Evolutionary conservation across 2,329 filamentous ascomycete species (phyloP), one percentile per base, ranked within the genome.

Genomic region (Pyrenochaeta sp.): DNA sequence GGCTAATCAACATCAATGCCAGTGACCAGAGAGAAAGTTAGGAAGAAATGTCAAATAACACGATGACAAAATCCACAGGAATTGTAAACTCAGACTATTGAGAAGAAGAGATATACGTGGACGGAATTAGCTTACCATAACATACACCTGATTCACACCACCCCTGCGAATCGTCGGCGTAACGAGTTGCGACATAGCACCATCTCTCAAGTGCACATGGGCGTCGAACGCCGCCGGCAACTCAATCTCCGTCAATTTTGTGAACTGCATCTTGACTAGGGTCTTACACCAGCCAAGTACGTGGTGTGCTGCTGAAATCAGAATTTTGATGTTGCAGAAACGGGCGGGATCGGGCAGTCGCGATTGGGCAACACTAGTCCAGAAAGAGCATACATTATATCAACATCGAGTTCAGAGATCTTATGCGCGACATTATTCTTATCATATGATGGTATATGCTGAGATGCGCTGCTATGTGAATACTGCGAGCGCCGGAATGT

Each of bases 131-230:
- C 78, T 68, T 74, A 82, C 81, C 82, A 84, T 84, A 32, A 85
- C 82, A 73, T 80, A 84, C 37, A 85, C 83, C 32, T 80, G 83
- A 69, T 84, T 82, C 59, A 82, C 82, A 60, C 83, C 83, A 58
- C 83, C 83, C 59, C 76, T 65, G 49, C 82, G 78, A 64, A 85
- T 83, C 24, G 80, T 83, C 4, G 81, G 81, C 32, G 80, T 80
- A 51, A 85, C 82, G 1, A 81, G 72, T 69, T 82, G 78, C 60
- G 81, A 80, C 82, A 85, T 85, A 30, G 80, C 77, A 15, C 81
- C 81, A 72, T 84, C 81, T 32, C 83, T 77, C 47, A 85, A 71
- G 66, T 85, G 83, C 45, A 85, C 83, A 61, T 81, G 82, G 56
- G 83, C 81, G 51, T 84, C 82, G 50, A 82, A 82, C 25, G 81